phyloP scores from a whole-genome alignment of 2,329 filamentous ascomycete species.

The Furcasterigmium furcatum region DNA sequence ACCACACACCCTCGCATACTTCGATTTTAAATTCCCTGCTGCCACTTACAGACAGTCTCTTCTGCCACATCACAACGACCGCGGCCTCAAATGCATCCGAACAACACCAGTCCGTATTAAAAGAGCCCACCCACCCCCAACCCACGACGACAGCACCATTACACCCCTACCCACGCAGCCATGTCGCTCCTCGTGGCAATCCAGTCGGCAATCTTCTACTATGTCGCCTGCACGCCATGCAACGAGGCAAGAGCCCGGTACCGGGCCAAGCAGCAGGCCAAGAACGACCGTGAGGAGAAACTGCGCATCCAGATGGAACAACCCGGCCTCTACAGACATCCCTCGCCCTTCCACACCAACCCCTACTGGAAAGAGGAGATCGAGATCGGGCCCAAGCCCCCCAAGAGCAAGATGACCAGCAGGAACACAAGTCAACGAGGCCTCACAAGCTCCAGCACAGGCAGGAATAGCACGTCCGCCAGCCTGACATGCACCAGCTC shows the following conservation, averaged over 20 bases:
- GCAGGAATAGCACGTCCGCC: slow-evolving; percentile 48
- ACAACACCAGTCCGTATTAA: not conserved
- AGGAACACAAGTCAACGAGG: slow-evolving; percentile 54
- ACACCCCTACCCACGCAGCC: too few species aligned
- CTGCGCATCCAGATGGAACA: slow-evolving; percentile 64
- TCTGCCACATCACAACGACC: too few species aligned
- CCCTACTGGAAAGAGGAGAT: slow-evolving; percentile 89
- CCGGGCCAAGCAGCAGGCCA: slow-evolving; percentile 68
- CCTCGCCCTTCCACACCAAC: slow-evolving; percentile 80
- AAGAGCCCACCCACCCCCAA: not conserved
- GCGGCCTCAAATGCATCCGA: too few species aligned
- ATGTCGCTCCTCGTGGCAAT: slow-evolving; percentile 55
- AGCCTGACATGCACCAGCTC: slow-evolving; percentile 33
- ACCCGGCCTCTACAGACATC: slow-evolving; percentile 74
- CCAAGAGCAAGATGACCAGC: slow-evolving; percentile 55
- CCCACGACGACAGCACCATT: too few species aligned
- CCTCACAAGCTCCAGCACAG: slow-evolving; percentile 48
- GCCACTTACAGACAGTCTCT: too few species aligned
- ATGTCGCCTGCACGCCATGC: slow-evolving; percentile 77
- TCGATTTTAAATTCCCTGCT: too few species aligned
- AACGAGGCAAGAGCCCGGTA: slow-evolving; percentile 66
- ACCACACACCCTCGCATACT: too few species aligned
- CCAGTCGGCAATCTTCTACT: slow-evolving; percentile 76
- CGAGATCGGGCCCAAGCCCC: slow-evolving; percentile 70
- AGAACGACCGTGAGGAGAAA: slow-evolving; percentile 64